Percentiles rank a stretch among this genome's conserved stretches.
Conservation (phyloP, 768 basidiomycete genomes). For the Psilocybe cyanescens region DNA sequence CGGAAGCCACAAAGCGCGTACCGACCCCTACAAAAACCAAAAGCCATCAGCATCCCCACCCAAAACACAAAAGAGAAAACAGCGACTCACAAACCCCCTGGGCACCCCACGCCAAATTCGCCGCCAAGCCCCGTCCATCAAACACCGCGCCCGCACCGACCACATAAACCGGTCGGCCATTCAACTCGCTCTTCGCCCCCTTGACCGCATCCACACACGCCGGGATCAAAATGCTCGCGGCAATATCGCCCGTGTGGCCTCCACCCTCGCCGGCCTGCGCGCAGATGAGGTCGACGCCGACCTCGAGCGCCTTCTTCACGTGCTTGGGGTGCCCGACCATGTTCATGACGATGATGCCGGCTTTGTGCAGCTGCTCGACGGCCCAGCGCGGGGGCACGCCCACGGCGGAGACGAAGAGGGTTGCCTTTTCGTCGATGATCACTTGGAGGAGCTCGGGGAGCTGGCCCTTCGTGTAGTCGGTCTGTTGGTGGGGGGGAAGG, state of each 20-base stretch:
- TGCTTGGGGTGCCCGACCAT: conserved; percentile 98
- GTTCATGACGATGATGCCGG: conserved; percentile 90
- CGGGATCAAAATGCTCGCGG: conserved; percentile 87
- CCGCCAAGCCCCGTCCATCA: conserved; percentile 86
- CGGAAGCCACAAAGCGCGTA: conserved; percentile 84
- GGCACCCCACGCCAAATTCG: conserved; percentile 89
- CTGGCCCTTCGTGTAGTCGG: conserved; percentile 89
- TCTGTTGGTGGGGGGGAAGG: conserved; percentile 39
- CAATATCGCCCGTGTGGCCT: conserved; percentile 84
- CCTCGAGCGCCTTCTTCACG: conserved; percentile 77
- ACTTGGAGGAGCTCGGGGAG: conserved; percentile 84
- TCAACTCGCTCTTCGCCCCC: conserved; percentile 78
- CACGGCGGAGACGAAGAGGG: conserved; percentile 90
- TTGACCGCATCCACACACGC: conserved; percentile 87
- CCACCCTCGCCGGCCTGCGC: conserved; percentile 94
- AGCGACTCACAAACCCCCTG: conserved; percentile 79
- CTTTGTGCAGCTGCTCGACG: conserved; percentile 82
- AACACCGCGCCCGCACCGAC: conserved; percentile 92
- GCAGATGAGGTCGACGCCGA: conserved; percentile 91
- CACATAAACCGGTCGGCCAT: conserved; percentile 83
- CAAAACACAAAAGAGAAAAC: neutral
- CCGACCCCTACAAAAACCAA: conserved; percentile 63
- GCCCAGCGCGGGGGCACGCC: conserved; percentile 84
- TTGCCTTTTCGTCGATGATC: conserved; percentile 89
- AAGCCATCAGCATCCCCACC: neutral